Percentiles rank a stretch among this genome's conserved stretches.
Conservation (phyloP, 495 filamentous ascomycete species). For the Penicillium longicatenatum region DNA sequence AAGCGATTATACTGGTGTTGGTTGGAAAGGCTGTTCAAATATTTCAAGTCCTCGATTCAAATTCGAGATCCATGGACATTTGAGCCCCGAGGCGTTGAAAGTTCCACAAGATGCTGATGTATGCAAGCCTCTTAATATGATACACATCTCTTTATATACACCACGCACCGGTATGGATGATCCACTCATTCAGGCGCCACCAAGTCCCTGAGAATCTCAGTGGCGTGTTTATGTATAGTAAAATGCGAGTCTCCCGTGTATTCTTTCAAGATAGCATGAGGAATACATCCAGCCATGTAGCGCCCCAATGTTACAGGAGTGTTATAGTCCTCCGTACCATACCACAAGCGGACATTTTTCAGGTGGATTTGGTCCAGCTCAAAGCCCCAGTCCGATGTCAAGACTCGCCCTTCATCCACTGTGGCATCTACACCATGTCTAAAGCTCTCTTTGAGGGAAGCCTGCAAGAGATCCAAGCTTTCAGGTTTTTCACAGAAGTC, state of each 20-base stretch:
- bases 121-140: background rate
- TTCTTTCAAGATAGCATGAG: slow-evolving; percentile 4
- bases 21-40: no score
- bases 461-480: background rate
- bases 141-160: background rate
- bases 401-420: slow-evolving; percentile 3
- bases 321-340: slow-evolving; percentile 10
- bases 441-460: slow-evolving; percentile 4
- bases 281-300: slow-evolving; percentile 8
- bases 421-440: slow-evolving; percentile 3
- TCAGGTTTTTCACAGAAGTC: slow-evolving; percentile 5
- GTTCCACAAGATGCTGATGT: background rate
- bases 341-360: slow-evolving; percentile 7
- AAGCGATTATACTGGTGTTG: no score
- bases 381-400: slow-evolving; percentile 14
- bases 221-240: slow-evolving; percentile 2
- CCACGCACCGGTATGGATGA: background rate
- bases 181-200: background rate
- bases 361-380: slow-evolving; percentile 1
- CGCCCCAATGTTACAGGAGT: slow-evolving; percentile 4
- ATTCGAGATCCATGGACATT: no score
- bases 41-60: no score
- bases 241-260: slow-evolving; percentile 8
- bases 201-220: slow-evolving; percentile 8
- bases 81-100: no score